A percentile compares a stretch with the other conserved stretches of the same genome.
Evolutionary conservation across 1,284 basidiomycete genomes (phyloP).

Genomic region (Inonotus obliquus): DNA sequence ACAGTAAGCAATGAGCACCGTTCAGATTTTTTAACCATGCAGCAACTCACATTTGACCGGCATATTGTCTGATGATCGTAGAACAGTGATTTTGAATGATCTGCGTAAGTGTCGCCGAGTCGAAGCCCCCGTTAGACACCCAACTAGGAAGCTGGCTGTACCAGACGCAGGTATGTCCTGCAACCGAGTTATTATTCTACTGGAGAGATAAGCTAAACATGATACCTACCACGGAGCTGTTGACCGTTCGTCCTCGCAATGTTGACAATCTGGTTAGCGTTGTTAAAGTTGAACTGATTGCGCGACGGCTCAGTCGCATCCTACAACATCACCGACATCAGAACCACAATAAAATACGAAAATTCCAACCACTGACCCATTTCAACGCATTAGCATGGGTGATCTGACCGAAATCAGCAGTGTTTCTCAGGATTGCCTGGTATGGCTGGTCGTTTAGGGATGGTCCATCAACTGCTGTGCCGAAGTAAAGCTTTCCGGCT

Average conservation of each 20-base stretch:
- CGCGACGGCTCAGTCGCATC: slow-evolving; percentile 23
- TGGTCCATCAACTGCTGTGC: slow-evolving; percentile 23
- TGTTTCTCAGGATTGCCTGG: slow-evolving; percentile 22
- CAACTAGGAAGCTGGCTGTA: slow-evolving; percentile 25
- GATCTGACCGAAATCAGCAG: slow-evolving; percentile 32
- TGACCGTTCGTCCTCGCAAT: slow-evolving; percentile 24
- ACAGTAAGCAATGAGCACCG: background rate
- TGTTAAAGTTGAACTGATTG: slow-evolving; percentile 26
- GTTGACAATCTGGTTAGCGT: slow-evolving; percentile 26
- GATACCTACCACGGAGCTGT: slow-evolving; percentile 11
- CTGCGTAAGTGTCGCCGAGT: slow-evolving; percentile 19
- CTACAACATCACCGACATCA: background rate
- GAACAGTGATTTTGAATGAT: slow-evolving; percentile 22
- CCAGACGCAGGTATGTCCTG: slow-evolving; percentile 22
- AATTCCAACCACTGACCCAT: slow-evolving; percentile 25
- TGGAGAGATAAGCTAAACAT: background rate
- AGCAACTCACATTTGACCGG: slow-evolving; percentile 16
- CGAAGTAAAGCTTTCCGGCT: slow-evolving; percentile 26
- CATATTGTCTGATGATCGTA: slow-evolving; percentile 21
- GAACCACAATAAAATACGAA: background rate
- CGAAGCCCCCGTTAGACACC: slow-evolving; percentile 22
- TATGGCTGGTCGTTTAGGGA: slow-evolving; percentile 24
- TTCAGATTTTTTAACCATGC: background rate
- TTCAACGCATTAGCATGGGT: slow-evolving; percentile 38
- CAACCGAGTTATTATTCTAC: background rate